Percentiles rank a stretch among this genome's conserved stretches.
phyloP scores from a whole-genome alignment of 805 yeast genomes.

The Metschnikowia anglica region DNA sequence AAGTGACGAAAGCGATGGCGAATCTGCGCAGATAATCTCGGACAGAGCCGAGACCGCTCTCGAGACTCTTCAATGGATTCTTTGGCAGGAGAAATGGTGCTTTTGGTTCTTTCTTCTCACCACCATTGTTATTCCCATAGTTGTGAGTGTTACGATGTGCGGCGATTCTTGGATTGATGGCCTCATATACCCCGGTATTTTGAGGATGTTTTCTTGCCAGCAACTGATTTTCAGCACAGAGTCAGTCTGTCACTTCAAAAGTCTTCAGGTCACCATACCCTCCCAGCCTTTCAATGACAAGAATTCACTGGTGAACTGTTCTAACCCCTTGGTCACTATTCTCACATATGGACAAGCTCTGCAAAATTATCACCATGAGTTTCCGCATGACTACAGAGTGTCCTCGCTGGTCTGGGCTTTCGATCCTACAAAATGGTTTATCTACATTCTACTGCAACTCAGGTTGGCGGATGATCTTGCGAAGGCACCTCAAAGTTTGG shows the following conservation, averaged over 20 bases:
- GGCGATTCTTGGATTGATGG: conserved; percentile 38
- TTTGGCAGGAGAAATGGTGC: conserved; percentile 38
- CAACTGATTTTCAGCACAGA: conserved; percentile 77
- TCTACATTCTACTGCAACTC: conserved; percentile 49
- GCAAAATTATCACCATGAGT: conserved; percentile 94
- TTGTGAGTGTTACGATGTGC: conserved; percentile 27
- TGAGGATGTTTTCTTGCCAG: conserved; percentile 71
- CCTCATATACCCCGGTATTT: conserved; percentile 67
- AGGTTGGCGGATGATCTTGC: conserved; percentile 61
- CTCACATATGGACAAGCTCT: conserved; percentile 87
- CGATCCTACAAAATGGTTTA: conserved; percentile 85
- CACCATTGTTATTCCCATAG: conserved; percentile 31
- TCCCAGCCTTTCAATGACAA: conserved; percentile 48
- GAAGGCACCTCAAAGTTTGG: conserved; percentile 64
- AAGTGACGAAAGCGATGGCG: conserved; percentile 14
- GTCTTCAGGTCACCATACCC: conserved; percentile 68
- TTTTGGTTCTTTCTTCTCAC: conserved; percentile 30
- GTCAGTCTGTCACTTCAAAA: conserved; percentile 70
- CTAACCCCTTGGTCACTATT: conserved; percentile 53
- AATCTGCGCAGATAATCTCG: conserved; percentile 7
- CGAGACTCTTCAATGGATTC: conserved; percentile 24
- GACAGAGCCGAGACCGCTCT: conserved; percentile 11
- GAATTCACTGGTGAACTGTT: conserved; percentile 70
- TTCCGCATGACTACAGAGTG: conserved; percentile 85
- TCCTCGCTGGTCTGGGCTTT: conserved; percentile 69